Base-by-base conservation (phyloP, 2,329 filamentous ascomycete species). In the Neocucurbitaria cava region DNA sequence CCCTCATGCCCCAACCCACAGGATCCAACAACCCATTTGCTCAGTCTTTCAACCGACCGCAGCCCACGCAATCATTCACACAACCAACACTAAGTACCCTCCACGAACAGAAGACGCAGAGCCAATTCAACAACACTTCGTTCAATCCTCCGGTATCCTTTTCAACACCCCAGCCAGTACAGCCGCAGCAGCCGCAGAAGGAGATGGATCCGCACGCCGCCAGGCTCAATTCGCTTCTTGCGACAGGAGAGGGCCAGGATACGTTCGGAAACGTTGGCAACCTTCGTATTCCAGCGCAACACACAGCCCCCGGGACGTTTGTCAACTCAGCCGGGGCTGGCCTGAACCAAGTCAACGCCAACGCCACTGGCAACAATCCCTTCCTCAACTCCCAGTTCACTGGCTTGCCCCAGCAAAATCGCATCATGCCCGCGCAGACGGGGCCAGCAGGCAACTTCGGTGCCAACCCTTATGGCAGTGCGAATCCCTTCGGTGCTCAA, bases 11-110 rank as follows among this genome's bases (percentile, higher is more conserved):
- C 4, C 89, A 92, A 72, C 89, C 91, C 3, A 99, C 95, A 2
- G 95, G 95, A 43, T 98, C 95, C 15, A 99, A 99, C 81, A 99
- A 99, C 73, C 95, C 95, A 2, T 99, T 99, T 71, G 94, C 95
- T 23, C 82, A 85, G 11, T 84, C 88, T n/a, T 87, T 89, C 69
- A 77, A 77, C 54, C 81, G 83, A 53, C 79, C 84, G 63, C 79
- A 88, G 81, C 70, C 86, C 79, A 71, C 87, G 79, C 72, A 83
- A 80, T 59, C 85, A 9, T 68, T 69, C 43, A 81, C 85, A 7
- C 86, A 90, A 55, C 88, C 91, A 11, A 87, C 88, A 2, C 83
- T 98, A 46, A 86, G 87, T 65, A 87, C 88, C 3, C 81, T 97
- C 15, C 88, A 89, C 24, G 93, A 97, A 76, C 92, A 96, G 72